These are phyloP conservation scores for Microdochium paspali DNA, from an alignment of 2,329 filamentous ascomycete genomes.

Conservation along the genomic window DNA sequence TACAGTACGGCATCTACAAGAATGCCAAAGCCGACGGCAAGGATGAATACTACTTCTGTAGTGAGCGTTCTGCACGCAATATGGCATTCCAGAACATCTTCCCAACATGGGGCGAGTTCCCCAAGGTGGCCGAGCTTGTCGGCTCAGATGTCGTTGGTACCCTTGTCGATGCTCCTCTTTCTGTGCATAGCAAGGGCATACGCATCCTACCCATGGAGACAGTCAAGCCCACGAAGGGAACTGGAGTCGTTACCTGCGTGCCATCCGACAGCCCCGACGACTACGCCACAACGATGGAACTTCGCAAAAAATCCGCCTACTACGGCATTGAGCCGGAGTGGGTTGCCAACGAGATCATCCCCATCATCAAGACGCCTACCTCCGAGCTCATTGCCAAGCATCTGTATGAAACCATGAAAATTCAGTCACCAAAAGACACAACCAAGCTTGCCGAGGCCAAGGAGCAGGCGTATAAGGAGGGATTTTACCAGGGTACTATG, in stretches of 20 bases:
- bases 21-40: conserved; percentile 62
- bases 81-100: conserved; percentile 94
- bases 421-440: conserved; percentile 89
- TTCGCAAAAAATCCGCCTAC: conserved; percentile 91
- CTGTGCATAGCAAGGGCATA: conserved; percentile 72
- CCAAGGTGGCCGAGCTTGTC: conserved; percentile 63
- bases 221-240: conserved; percentile 87
- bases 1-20: conserved; percentile 84
- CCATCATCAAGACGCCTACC: conserved; percentile 80
- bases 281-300: conserved; percentile 77
- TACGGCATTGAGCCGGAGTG: conserved; percentile 96
- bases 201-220: conserved; percentile 92
- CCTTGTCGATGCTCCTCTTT: conserved; percentile 82
- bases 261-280: conserved; percentile 95
- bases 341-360: conserved; percentile 81
- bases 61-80: conserved; percentile 80
- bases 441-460: conserved; percentile 90
- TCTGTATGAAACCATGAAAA: conserved; percentile 88
- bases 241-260: conserved; percentile 90
- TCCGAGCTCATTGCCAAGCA: conserved; percentile 76
- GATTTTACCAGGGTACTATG: conserved; percentile 92
- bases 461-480: conserved; percentile 93
- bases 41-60: conserved; percentile 77
- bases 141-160: conserved; percentile 81
- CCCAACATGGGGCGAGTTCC: conserved; percentile 63